Conservation (phyloP, 208 protist genomes). For the Acanthamoeba sp. region DNA sequence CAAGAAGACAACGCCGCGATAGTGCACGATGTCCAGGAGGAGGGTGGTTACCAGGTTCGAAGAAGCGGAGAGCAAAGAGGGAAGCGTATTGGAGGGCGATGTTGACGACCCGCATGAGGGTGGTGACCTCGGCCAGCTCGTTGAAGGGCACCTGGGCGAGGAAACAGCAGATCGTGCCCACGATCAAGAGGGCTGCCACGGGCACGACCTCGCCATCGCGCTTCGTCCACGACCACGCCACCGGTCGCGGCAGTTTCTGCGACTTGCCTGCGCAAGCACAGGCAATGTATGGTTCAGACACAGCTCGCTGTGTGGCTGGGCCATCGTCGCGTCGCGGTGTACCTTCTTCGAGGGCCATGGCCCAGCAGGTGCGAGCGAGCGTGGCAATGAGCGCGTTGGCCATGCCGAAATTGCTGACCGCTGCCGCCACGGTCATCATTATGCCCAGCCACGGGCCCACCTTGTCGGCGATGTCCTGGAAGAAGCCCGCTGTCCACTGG, state of each 20-base stretch:
- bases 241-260: neutral
- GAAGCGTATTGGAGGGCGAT: constrained; percentile 22
- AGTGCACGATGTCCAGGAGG: too few relatives aligned
- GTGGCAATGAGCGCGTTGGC: neutral
- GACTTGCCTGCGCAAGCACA: too few relatives aligned
- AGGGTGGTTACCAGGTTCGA: too few relatives aligned
- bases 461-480: constrained; percentile 8
- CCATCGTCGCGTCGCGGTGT: too few relatives aligned
- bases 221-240: neutral
- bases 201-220: constrained; percentile 3
- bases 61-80: constrained; percentile 30
- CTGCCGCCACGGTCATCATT: neutral
- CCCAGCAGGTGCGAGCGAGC: neutral
- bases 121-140: neutral
- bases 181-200: neutral
- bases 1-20: too few relatives aligned
- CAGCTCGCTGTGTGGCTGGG: too few relatives aligned
- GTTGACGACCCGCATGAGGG: constrained; percentile 11
- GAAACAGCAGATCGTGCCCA: neutral
- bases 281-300: too few relatives aligned
- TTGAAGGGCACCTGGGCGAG: constrained; percentile 12
- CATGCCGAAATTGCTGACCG: constrained; percentile 53
- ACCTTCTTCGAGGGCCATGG: constrained; percentile 27
- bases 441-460: neutral
- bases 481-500: neutral